These are phyloP conservation scores for Penicillium mononematosum DNA, from an alignment of 495 filamentous ascomycete genomes.

Conservation along the genomic window DNA sequence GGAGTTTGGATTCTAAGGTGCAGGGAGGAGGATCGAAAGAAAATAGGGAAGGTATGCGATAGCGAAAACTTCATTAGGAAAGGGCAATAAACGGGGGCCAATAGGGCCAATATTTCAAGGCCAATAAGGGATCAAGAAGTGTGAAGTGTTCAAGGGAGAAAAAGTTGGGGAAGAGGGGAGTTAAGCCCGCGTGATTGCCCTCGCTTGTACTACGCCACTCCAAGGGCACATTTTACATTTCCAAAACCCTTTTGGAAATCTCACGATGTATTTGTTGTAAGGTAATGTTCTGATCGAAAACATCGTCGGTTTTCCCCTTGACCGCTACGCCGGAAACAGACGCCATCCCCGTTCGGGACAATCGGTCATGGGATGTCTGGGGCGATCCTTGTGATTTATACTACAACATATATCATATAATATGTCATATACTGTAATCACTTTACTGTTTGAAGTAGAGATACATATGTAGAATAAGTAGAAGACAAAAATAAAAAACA, in stretches of 20 bases:
- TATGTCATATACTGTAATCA: neutral
- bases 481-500: too few species aligned
- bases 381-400: constrained; percentile 3
- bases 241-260: neutral
- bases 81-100: neutral
- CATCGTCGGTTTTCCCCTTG: neutral
- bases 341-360: constrained; percentile 5
- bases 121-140: constrained; percentile 3
- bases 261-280: constrained; percentile 11
- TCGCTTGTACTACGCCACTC: constrained; percentile 9
- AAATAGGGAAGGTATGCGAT: constrained; percentile 16
- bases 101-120: neutral
- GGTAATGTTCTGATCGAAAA: constrained; percentile 3
- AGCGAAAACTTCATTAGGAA: constrained; percentile 22
- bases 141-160: constrained; percentile 12
- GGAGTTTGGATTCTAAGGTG: constrained; percentile 6
- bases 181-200: constrained; percentile 6
- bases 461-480: neutral
- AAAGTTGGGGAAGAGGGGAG: constrained; percentile 7
- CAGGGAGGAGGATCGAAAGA: constrained; percentile 13
- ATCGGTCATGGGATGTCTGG: constrained; percentile 29
- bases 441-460: neutral
- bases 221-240: neutral
- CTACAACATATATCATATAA: too few species aligned
- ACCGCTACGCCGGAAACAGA: constrained; percentile 10